A percentile compares a stretch with the other conserved stretches of the same genome.
phyloP scores from a whole-genome alignment of 257 asterid species.

The Cruciata laevipes region DNA sequence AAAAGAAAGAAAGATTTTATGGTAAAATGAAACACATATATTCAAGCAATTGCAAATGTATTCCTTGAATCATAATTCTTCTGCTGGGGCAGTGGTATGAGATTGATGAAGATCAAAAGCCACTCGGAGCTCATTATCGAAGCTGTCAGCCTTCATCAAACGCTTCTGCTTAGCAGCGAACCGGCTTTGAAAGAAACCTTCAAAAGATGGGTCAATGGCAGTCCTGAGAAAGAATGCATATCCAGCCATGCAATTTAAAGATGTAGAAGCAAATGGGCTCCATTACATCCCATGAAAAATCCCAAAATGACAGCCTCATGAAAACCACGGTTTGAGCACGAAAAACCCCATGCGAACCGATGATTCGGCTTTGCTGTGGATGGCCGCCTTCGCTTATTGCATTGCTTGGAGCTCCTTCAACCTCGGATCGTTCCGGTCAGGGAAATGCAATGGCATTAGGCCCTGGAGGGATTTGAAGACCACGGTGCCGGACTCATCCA shows the following conservation, averaged over 20 bases:
- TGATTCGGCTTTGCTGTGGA: slow-evolving; percentile 47
- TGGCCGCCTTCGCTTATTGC: slow-evolving; percentile 51
- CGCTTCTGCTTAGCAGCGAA: slow-evolving; percentile 51
- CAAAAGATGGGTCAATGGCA: slow-evolving; percentile 67
- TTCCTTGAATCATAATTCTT: background rate
- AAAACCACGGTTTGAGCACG: slow-evolving; percentile 64
- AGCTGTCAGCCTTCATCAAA: slow-evolving; percentile 40
- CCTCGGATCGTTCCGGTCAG: slow-evolving; percentile 35
- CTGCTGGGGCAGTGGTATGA: background rate
- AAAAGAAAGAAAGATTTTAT: too few species aligned
- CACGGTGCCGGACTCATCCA: slow-evolving; percentile 70
- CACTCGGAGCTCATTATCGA: slow-evolving; percentile 52
- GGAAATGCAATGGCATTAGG: slow-evolving; percentile 37
- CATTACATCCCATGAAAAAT: slow-evolving; percentile 92
- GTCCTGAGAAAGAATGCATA: slow-evolving; percentile 71
- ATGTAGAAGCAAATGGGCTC: slow-evolving; percentile 89
- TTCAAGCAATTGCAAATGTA: background rate
- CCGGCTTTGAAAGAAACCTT: slow-evolving; percentile 73
- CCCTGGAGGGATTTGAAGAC: slow-evolving; percentile 69
- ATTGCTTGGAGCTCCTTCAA: slow-evolving; percentile 46
- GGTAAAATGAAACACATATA: too few species aligned
- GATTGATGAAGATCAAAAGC: slow-evolving; percentile 33
- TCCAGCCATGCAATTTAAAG: slow-evolving; percentile 88
- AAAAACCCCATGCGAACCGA: slow-evolving; percentile 47
- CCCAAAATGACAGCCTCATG: slow-evolving; percentile 95